Base-by-base conservation (phyloP, 2,329 filamentous ascomycete genomes). In the Ophiognomonia clavigignenti-juglandacearum region DNA sequence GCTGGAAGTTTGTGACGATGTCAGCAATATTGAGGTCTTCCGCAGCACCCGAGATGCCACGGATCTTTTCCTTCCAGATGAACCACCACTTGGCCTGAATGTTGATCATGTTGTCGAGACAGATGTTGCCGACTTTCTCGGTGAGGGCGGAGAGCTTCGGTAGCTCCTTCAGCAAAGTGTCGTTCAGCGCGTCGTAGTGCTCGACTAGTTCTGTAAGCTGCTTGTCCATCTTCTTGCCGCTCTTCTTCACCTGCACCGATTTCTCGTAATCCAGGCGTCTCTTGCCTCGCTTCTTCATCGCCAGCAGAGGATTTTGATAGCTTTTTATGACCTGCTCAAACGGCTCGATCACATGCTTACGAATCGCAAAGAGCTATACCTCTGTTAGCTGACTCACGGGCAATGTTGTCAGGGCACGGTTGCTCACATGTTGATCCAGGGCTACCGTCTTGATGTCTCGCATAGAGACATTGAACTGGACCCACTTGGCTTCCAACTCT, bases 261-360 rank as follows among this genome's bases (percentile, higher is more conserved):
- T 86, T 86, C 54, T 92, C 88, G 64, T 88, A 97, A 61, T 96
- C 90, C 14, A 92, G 71, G 13, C 95, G 79, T n/a, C 88, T 85
- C 71, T 97, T 97, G 57, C 91, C 85, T 20, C 93, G 86, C 70
- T 97, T 96, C 61, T 90, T 88, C 81, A 97, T 96, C 4, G 93
- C 85, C 50, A 90, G 79, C 40, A 90, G 87, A 2, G 92, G 90
- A 29, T 88, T 86, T 44, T 86, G 83, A 59, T 95, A 91, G 48
- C 64, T 65, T 50, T 60, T 57, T 49, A 67, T 67, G 31, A 67
- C 64, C 41, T 61, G 59, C 54, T 67, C 64, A 54, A 67, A 67
- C 13, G 64, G 92, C 55, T 91, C 85, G 53, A 96, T 88, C 40
- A 96, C 88, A 57, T 85, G 83, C 62, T 85, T 88, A 43, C 86